A percentile compares a stretch with the other conserved stretches of the same genome.
phyloP scores from a whole-genome alignment of 2,329 filamentous ascomycete genomes.

The Boeremia exigua region DNA sequence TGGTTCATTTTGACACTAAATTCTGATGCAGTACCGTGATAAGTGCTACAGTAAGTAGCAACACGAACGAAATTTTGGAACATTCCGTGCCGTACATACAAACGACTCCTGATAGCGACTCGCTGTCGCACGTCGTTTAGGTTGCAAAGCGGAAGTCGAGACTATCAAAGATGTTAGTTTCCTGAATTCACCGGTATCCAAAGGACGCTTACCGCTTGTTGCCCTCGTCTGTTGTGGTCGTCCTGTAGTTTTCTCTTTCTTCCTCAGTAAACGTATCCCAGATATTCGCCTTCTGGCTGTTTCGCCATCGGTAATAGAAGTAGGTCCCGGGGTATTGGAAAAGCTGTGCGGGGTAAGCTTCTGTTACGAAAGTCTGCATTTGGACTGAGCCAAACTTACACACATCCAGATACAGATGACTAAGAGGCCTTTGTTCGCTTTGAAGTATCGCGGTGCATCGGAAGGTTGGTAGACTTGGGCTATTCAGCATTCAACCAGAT shows the following conservation, averaged over 20 bases:
- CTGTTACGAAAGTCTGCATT: slow-evolving; percentile 2
- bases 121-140: no score
- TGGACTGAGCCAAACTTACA: slow-evolving; percentile 5
- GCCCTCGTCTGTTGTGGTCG: slow-evolving; percentile 45
- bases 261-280: slow-evolving; percentile 49
- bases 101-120: no score
- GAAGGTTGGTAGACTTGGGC: slow-evolving; percentile 46
- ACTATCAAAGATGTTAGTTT: not conserved
- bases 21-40: no score
- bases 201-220: slow-evolving; percentile 34
- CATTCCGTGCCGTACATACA: no score
- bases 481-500: slow-evolving; percentile 23
- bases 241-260: slow-evolving; percentile 43
- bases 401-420: slow-evolving; percentile 36
- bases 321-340: slow-evolving; percentile 18
- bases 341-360: slow-evolving; percentile 23
- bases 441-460: slow-evolving; percentile 18
- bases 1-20: no score
- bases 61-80: no score
- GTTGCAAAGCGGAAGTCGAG: slow-evolving; percentile 10
- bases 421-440: slow-evolving; percentile 34
- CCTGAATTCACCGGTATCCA: not conserved
- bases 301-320: slow-evolving; percentile 42
- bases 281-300: slow-evolving; percentile 27
- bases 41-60: no score